Evolutionary conservation across 148 eudicot species (phyloP).

Genomic region (Chenopodium album): DNA sequence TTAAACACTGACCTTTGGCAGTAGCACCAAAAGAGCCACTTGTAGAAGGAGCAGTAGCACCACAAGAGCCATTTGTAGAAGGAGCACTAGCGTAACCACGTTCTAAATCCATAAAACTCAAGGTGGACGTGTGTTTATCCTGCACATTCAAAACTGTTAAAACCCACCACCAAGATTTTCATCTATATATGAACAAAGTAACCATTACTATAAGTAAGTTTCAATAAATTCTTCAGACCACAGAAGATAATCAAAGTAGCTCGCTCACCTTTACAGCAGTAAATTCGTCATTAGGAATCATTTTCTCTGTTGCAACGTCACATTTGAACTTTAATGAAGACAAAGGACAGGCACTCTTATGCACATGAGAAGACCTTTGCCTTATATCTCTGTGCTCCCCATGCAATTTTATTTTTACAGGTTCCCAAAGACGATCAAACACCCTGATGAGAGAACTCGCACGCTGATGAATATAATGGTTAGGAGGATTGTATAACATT

Average conservation of each 20-base stretch:
- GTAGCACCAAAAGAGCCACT: slow-evolving; percentile 21
- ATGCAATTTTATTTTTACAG: slow-evolving; percentile 40
- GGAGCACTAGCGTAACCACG: slow-evolving; percentile 16
- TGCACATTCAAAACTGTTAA: slow-evolving; percentile 23
- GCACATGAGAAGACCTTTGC: slow-evolving; percentile 2
- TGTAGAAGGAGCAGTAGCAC: slow-evolving; percentile 14
- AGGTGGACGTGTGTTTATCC: background rate
- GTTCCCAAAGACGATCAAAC: slow-evolving; percentile 54
- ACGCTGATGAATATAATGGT: slow-evolving; percentile 40
- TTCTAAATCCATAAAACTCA: slow-evolving; percentile 33
- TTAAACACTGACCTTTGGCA: slow-evolving; percentile 41
- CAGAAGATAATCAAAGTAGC: background rate
- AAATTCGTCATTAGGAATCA: background rate
- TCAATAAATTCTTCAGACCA: background rate
- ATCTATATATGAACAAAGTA: background rate
- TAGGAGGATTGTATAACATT: slow-evolving; percentile 76
- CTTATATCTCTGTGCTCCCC: slow-evolving; percentile 17
- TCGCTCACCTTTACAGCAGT: slow-evolving; percentile 21
- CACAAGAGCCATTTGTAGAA: too few species aligned
- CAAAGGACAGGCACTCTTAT: slow-evolving; percentile 6
- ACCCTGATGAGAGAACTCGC: slow-evolving; percentile 47
- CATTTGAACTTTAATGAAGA: slow-evolving; percentile 11
- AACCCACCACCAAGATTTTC: background rate
- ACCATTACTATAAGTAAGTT: background rate
- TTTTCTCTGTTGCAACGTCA: background rate